Conservation (phyloP, 176 grass and related monocot species). For the Oryza coarctata region DNA sequence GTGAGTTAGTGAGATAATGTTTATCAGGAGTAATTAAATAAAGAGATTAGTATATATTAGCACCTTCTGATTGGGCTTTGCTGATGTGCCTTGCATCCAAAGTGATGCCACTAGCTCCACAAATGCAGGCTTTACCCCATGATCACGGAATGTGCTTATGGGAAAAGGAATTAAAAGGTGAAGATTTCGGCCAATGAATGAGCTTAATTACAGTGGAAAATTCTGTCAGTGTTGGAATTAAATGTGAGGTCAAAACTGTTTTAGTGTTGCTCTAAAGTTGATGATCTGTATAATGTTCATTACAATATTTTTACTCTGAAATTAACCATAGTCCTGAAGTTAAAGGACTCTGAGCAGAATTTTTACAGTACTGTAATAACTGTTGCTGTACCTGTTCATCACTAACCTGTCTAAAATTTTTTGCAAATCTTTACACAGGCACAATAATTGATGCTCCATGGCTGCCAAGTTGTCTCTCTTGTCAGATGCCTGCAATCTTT, state of each 20-base stretch:
- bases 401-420: background rate
- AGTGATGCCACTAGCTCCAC: conserved; percentile 42
- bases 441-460: background rate
- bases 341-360: background rate
- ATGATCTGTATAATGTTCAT: background rate
- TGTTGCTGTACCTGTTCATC: background rate
- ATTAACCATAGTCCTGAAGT: background rate
- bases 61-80: background rate
- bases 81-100: conserved; percentile 35
- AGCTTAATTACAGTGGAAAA: background rate
- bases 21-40: background rate
- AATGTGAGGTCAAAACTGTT: background rate
- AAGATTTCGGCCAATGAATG: background rate
- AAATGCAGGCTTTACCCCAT: conserved; percentile 38
- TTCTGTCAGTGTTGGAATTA: background rate
- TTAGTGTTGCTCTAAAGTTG: background rate
- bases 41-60: background rate
- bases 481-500: background rate
- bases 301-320: background rate
- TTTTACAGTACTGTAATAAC: background rate
- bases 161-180: background rate
- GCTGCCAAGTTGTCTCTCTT: background rate
- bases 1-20: background rate
- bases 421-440: background rate
- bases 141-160: conserved; percentile 14